Evolutionary conservation across 2,329 filamentous ascomycete genomes (phyloP), one percentile per base, ranked within the genome.

Genomic region (Rutstroemia sp.): DNA sequence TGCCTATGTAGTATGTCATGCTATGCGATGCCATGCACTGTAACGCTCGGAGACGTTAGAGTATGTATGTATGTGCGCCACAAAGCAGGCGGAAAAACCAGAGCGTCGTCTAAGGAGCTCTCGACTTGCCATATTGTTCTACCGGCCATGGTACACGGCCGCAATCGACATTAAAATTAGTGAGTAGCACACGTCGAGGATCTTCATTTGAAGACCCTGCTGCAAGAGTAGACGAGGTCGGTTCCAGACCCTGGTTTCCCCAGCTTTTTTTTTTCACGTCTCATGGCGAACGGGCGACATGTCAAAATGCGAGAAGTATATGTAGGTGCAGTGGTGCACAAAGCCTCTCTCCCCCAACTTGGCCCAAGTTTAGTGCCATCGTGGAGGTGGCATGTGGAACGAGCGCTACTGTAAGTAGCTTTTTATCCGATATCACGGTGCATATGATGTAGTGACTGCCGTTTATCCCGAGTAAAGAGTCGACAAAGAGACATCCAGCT

Each of bases 1-100:
- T 39, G 21, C 34, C 17, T 6, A 46, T 19, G 19, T 19, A 19
- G 19, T 19, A 19, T 46, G 30, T 19, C n/a, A 38, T 37, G 45
- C 30, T 16, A 30, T 51, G 49, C 19, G 17, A 30, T 37, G 25
- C 39, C 10, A 30, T 52, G 53, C 53, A 50, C 50, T 57, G 51
- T 56, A 34, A 59, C 39, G 57, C 57, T 59, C 58, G 52, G 57
- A 61, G 59, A 63, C 59, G 59, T 63, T 63, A 58, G 38, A 51
- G 37, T 62, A n/a, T 51, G 37, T 19, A 9, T 48, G 27, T 30
- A 10, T 44, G 23, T 54, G 56, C 51, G 56, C 58, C 55, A 39
- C 56, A 27, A 54, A 45, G 5, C 14, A 17, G 30, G n/a, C 37
- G 34, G 34, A 38, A 10, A 42, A 48, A 34, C 25, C 34, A 17